A percentile compares a stretch with the other conserved stretches of the same genome.
Evolutionary conservation across 495 filamentous ascomycete species (phyloP).

Genomic region (Neurospora sublineolata): DNA sequence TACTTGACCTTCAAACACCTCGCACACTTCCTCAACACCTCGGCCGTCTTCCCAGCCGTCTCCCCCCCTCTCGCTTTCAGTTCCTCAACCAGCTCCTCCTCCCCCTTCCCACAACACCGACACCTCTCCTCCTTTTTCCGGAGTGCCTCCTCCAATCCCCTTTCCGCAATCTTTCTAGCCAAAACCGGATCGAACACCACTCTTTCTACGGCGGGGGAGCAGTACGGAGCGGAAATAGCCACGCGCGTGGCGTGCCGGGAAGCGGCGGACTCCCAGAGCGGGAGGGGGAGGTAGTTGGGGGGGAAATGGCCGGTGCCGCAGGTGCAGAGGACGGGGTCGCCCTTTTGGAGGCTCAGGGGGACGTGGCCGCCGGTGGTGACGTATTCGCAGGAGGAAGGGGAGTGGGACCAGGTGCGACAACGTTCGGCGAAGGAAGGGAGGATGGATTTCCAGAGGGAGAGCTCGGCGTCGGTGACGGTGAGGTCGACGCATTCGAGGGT

Average conservation of each 20-base stretch:
- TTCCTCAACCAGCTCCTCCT: slow-evolving; percentile 7
- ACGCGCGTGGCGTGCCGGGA: slow-evolving; percentile 18
- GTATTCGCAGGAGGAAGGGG: slow-evolving; percentile 36
- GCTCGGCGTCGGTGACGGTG: slow-evolving; percentile 30
- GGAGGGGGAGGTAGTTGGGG: slow-evolving; percentile 16
- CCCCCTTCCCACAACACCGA: slow-evolving; percentile 16
- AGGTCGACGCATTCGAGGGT: slow-evolving; percentile 19
- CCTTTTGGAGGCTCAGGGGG: slow-evolving; percentile 19
- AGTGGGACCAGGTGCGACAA: slow-evolving; percentile 42
- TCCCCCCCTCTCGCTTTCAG: background rate
- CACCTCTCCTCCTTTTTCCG: slow-evolving; percentile 7
- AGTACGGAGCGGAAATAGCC: slow-evolving; percentile 26
- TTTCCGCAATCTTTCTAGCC: background rate
- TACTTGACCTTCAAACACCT: slow-evolving; percentile 22
- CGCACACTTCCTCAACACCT: slow-evolving; percentile 17
- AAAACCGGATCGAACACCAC: slow-evolving; percentile 8
- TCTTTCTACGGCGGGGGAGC: slow-evolving; percentile 21
- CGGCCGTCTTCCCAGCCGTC: background rate
- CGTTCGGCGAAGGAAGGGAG: slow-evolving; percentile 41
- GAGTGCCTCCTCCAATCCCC: background rate
- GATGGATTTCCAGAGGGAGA: slow-evolving; percentile 38
- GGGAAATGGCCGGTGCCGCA: slow-evolving; percentile 27
- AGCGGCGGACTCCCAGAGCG: slow-evolving; percentile 18
- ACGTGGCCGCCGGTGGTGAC: slow-evolving; percentile 8
- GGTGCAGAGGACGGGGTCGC: slow-evolving; percentile 21